These are phyloP conservation scores for Pseudohalonectria lignicola DNA, from an alignment of 2,329 filamentous ascomycete species.

Conservation along the genomic window DNA sequence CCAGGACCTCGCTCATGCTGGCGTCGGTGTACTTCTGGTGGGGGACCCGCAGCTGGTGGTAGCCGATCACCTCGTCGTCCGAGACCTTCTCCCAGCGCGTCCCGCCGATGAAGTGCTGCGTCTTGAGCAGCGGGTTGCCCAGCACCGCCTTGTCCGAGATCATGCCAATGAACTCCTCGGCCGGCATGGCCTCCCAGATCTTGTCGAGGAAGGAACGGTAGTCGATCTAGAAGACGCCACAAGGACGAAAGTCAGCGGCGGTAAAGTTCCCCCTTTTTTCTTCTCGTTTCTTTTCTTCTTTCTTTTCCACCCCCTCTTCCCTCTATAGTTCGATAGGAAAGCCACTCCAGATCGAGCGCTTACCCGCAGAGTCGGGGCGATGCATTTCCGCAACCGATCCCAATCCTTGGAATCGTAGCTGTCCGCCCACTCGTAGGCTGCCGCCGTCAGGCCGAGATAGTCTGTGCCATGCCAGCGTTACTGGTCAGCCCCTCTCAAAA, in stretches of 20 bases:
- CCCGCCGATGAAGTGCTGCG: slow-evolving; percentile 52
- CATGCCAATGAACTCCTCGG: slow-evolving; percentile 48
- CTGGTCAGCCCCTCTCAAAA: not conserved
- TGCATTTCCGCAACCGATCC: slow-evolving; percentile 44
- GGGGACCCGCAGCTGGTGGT: slow-evolving; percentile 48
- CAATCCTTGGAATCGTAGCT: slow-evolving; percentile 57
- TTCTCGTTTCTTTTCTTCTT: no score
- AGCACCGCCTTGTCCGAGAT: slow-evolving; percentile 42
- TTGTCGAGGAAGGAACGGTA: slow-evolving; percentile 53
- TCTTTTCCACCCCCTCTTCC: no score
- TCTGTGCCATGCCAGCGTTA: slow-evolving; percentile 18
- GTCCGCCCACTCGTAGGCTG: slow-evolving; percentile 50
- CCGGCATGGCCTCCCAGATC: slow-evolving; percentile 47
- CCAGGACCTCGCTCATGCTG: slow-evolving; percentile 30
- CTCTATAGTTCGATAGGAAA: no score
- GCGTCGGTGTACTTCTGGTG: slow-evolving; percentile 47
- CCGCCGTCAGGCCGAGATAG: slow-evolving; percentile 33
- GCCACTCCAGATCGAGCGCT: no score
- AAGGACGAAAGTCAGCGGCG: no score
- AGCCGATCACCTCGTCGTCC: slow-evolving; percentile 43
- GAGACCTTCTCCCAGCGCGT: slow-evolving; percentile 45
- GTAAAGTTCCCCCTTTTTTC: not conserved
- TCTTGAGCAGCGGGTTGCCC: slow-evolving; percentile 48
- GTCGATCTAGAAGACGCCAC: no score
- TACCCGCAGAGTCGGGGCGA: slow-evolving; percentile 45